These are phyloP conservation scores for Hypoxylon intermedium DNA, from an alignment of 495 filamentous ascomycete species.

Conservation along the genomic window DNA sequence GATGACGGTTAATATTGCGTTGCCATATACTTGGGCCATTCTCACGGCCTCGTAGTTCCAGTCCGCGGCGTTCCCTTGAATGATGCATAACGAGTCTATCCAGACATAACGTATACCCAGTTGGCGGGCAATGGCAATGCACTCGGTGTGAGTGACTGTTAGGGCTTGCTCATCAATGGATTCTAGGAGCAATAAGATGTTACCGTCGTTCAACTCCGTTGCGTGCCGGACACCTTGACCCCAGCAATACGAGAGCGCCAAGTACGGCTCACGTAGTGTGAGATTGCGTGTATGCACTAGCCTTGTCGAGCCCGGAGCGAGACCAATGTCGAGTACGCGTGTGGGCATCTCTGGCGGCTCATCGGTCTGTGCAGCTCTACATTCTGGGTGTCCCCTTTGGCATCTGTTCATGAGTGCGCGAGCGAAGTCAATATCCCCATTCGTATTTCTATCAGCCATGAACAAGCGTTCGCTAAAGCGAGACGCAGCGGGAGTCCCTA, in stretches of 20 bases:
- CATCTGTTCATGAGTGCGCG: slow-evolving; percentile 4
- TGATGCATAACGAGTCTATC: slow-evolving; percentile 43
- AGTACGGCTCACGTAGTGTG: slow-evolving; percentile 19
- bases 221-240: slow-evolving; percentile 24
- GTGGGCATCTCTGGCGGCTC: slow-evolving; percentile 29
- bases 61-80: slow-evolving; percentile 32
- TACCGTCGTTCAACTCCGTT: slow-evolving; percentile 17
- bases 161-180: slow-evolving; percentile 28
- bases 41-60: slow-evolving; percentile 32
- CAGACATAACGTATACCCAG: slow-evolving; percentile 40
- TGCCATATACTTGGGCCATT: slow-evolving; percentile 39
- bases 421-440: slow-evolving; percentile 17
- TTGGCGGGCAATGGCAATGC: slow-evolving; percentile 30
- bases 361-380: background rate
- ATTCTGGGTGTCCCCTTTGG: slow-evolving; percentile 18
- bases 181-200: slow-evolving; percentile 18
- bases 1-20: slow-evolving; percentile 29
- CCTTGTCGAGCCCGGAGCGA: slow-evolving; percentile 1
- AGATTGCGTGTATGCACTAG: slow-evolving; percentile 7
- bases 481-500: slow-evolving; percentile 21
- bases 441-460: slow-evolving; percentile 6
- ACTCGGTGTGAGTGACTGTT: slow-evolving; percentile 31
- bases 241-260: slow-evolving; percentile 40
- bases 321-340: slow-evolving; percentile 31
- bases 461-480: slow-evolving; percentile 13